phyloP scores from a whole-genome alignment of 495 filamentous ascomycete species.

The Xylaria telfairii region DNA sequence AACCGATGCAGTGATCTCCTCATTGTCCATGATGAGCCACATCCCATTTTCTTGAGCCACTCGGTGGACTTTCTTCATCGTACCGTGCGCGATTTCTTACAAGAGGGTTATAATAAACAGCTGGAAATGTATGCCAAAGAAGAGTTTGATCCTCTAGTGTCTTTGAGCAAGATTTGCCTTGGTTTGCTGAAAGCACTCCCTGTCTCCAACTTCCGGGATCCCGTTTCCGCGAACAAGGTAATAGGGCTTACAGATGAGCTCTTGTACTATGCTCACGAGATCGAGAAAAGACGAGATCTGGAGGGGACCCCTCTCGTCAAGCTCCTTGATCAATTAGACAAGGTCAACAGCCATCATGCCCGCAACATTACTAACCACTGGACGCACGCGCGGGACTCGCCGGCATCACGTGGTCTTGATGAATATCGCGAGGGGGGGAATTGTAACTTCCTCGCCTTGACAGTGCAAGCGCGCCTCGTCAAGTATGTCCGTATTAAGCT shows the following conservation, averaged over 20 bases:
- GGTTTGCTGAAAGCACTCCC: conserved; percentile 9
- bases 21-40: conserved; percentile 1
- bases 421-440: background rate
- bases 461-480: conserved; percentile 11
- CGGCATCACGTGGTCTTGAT: background rate
- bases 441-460: background rate
- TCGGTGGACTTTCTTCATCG: conserved; percentile 24
- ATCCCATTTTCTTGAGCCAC: conserved; percentile 1
- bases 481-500: conserved; percentile 11
- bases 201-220: background rate
- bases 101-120: conserved; percentile 2
- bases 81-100: conserved; percentile 22
- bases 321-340: conserved; percentile 15
- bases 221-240: background rate
- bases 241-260: conserved; percentile 16
- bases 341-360: conserved; percentile 18
- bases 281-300: conserved; percentile 11
- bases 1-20: conserved; percentile 25
- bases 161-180: conserved; percentile 7
- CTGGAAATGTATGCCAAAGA: conserved; percentile 1
- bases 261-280: conserved; percentile 25
- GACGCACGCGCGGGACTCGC: background rate
- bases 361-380: background rate
- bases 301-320: background rate
- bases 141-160: conserved; percentile 9